Evolutionary conservation across 2,329 filamentous ascomycete species (phyloP).

Genomic region (Neofusicoccum parvum): DNA sequence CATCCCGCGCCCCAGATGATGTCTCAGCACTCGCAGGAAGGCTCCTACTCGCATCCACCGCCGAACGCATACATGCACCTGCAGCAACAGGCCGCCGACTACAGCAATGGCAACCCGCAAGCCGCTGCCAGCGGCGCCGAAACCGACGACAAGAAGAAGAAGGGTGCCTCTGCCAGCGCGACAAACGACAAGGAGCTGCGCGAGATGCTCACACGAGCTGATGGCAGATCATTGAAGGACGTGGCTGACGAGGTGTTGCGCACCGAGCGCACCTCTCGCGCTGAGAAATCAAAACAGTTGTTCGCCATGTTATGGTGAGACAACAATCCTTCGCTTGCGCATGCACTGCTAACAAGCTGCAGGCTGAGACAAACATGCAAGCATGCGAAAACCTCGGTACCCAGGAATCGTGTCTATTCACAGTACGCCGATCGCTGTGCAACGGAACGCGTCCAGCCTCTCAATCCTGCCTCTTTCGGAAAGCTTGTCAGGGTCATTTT

Average conservation of each 20-base stretch:
- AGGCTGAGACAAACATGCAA: constrained; percentile 76
- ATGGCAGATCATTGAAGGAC: constrained; percentile 67
- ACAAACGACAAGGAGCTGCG: constrained; percentile 82
- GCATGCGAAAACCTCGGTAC: constrained; percentile 81
- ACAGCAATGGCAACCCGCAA: background rate
- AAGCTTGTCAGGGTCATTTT: constrained; percentile 97
- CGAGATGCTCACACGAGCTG: constrained; percentile 71
- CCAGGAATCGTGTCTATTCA: constrained; percentile 89
- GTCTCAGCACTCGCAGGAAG: constrained; percentile 14
- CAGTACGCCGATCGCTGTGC: constrained; percentile 93
- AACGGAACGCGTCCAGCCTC: constrained; percentile 87
- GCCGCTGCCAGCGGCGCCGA: constrained; percentile 21
- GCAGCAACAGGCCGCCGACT: constrained; percentile 9
- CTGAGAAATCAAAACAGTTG: constrained; percentile 80
- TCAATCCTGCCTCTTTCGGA: constrained; percentile 96
- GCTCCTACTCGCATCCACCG: constrained; percentile 6
- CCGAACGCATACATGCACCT: constrained; percentile 19
- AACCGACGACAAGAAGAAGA: constrained; percentile 54
- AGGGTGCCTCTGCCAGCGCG: constrained; percentile 67
- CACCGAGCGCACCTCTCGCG: constrained; percentile 78
- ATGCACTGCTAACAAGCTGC: constrained; percentile 31
- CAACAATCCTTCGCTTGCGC: background rate
- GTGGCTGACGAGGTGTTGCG: constrained; percentile 76
- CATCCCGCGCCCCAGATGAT: constrained; percentile 18
- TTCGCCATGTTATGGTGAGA: constrained; percentile 87